Conservation (phyloP, 495 filamentous ascomycete species). For the Daldinia grandis region DNA sequence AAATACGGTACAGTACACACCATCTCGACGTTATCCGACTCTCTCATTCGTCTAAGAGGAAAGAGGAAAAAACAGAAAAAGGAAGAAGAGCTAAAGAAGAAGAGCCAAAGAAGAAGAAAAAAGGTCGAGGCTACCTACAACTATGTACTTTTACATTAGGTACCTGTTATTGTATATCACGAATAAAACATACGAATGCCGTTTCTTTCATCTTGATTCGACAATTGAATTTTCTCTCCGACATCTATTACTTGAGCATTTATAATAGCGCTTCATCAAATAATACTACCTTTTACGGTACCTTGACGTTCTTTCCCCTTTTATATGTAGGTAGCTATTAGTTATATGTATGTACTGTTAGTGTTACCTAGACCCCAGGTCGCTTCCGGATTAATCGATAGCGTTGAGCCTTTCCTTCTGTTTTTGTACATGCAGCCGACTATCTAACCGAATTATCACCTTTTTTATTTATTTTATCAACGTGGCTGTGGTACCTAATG, state of each 20-base stretch:
- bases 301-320: not conserved
- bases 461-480: conserved; percentile 19
- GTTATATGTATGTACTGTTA: not conserved
- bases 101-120: conserved; percentile 10
- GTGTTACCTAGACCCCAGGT: not conserved
- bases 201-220: not conserved
- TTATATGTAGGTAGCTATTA: not conserved
- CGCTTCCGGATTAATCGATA: conserved; percentile 38
- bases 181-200: not conserved
- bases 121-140: conserved; percentile 4
- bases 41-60: conserved; percentile 8
- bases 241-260: not conserved
- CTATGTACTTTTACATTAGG: not conserved
- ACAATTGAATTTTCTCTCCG: conserved; percentile 8
- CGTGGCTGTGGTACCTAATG: conserved; percentile 10
- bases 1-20: conserved; percentile 22
- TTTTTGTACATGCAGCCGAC: conserved; percentile 30
- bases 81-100: conserved; percentile 6
- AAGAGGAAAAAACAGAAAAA: conserved; percentile 1
- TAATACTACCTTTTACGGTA: not conserved
- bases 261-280: not conserved
- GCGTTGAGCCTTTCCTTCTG: conserved; percentile 24
- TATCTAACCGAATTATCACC: conserved; percentile 24
- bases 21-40: conserved; percentile 19
- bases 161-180: not conserved